Base-by-base conservation (phyloP, 441 rosid genomes). In the Isatis lusitanica region DNA sequence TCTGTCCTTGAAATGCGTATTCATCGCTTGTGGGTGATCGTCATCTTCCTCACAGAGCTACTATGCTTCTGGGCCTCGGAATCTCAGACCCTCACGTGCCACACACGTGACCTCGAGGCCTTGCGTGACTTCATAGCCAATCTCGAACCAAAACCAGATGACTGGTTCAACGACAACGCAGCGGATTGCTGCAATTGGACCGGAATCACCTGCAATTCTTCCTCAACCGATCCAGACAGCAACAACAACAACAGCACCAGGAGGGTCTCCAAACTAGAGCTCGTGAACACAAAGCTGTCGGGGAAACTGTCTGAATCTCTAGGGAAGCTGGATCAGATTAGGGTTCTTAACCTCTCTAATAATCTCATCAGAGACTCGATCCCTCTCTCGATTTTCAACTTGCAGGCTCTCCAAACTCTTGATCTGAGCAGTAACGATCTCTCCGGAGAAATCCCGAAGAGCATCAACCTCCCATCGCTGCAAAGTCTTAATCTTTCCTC, bases 101-200 rank as follows among this genome's bases (percentile, higher is more conserved):
- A 83, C 67, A 26, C 76, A 48, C 53, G 64, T 66, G 94, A 92
- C 78, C 78, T 77, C 33, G 73, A 17, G 4, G 93, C 90, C 9
- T 82, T 92, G 31, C 81, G 18, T 44, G 84, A 70, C 63, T 86
- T 92, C 74, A 33, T 62, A 74, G 48, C 65, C 1, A 81, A 75
- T 43, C 72, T 89, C 66, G 80, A 81, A 5, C 74, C 79, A 9
- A 73, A 66, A 6, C 81, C 87, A 70, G 78, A 67, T 0, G 86
- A 70, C 6, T 89, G 92, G 91, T 0, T 57, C 30, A 30, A n/a
- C 12, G 39, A 56, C 74, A 57, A 42, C 2, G 18, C 68, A 3
- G 11, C 80, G 4, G 78, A 81, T 63, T 91, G 97, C 80, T 93
- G 98, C 44, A 18, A 38, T 28, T 93, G 97, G 98, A 64, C 40